Evolutionary conservation across 2,329 filamentous ascomycete species (phyloP).

Genomic region (Alternaria triticina): DNA sequence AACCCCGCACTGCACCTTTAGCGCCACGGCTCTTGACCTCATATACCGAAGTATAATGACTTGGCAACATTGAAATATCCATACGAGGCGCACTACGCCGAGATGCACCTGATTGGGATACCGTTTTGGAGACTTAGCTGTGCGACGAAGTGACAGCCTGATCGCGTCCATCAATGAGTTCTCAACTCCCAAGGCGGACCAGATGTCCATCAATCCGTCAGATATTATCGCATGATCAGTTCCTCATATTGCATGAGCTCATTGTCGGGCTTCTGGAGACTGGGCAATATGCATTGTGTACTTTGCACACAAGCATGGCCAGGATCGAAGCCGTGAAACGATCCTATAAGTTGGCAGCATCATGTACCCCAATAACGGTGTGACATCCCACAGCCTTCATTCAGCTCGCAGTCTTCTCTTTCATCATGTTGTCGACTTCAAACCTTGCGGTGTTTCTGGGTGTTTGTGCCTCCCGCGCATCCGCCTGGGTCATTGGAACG

Average conservation of each 20-base stretch:
- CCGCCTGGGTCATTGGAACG: conserved; percentile 46
- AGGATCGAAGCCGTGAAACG: not conserved
- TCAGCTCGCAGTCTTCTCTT: not conserved
- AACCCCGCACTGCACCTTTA: conserved; percentile 20
- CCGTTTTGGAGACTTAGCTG: conserved; percentile 10
- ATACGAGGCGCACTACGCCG: conserved; percentile 5
- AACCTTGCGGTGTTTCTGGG: conserved; percentile 27
- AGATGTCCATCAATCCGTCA: conserved; percentile 23
- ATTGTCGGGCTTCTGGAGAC: conserved; percentile 7
- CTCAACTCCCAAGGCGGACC: conserved; percentile 20
- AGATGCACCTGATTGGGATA: conserved; percentile 5
- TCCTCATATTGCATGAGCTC: conserved; percentile 10
- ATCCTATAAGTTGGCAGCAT: not conserved
- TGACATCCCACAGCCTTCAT: not conserved
- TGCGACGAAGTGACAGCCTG: conserved; percentile 11
- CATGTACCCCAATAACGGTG: not conserved
- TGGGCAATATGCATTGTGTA: conserved; percentile 19
- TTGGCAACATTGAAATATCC: conserved; percentile 20
- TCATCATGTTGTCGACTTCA: conserved; percentile 30
- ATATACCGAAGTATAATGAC: conserved; percentile 25
- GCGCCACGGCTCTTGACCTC: conserved; percentile 16
- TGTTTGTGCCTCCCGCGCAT: conserved; percentile 33
- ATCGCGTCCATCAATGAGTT: conserved; percentile 1
- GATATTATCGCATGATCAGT: conserved; percentile 19
- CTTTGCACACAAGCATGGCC: not conserved